Base-by-base conservation (phyloP, 768 basidiomycete genomes). In the Galerina marginata region DNA sequence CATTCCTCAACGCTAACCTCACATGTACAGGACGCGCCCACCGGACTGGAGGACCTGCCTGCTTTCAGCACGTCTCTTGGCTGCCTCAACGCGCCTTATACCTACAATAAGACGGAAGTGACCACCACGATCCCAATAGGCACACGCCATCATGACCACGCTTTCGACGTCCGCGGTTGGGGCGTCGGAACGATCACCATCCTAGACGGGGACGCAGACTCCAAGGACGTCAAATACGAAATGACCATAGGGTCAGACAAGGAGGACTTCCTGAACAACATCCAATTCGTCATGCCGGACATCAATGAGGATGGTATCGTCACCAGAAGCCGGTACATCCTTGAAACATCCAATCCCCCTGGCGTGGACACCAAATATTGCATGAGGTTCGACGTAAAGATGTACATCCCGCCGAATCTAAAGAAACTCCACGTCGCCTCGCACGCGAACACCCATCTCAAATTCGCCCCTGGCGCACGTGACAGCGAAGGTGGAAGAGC, bases 1-100 rank as follows among this genome's bases (percentile, higher is more conserved):
- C 37, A 9, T 46, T 10, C 39, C 14, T 37, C 12, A 42, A 36
- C 55, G 29, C 29, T 33, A 2, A 36, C 37, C 20, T 53, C 14
- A 16, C 36, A 20, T 20, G 20, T 20, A 12, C 62, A 86, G 85
- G 78, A 79, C 39, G 66, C 76, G 0, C 79, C 81, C 1, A 82
- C 82, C 40, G 83, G 83, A 10, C 72, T 86, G 6, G 85, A 87
- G 64, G 68, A 72, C n/a, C 83, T 86, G 80, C 86, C 86, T 0
- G 76, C 69, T 26, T 87, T 79, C 73, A 80, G 83, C 70, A 78
- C 71, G 3, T 83, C 83, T 6, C 77, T 86, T 0, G 83, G 83
- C 9, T 87, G 85, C 68, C 63, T 73, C 9, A 62, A 76, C 47
- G 79, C 81, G 6, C 74, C 79, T 2, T 73, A 82, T 63, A 64